Base-by-base conservation (phyloP, 2,329 filamentous ascomycete genomes). In the Didymella lethalis region DNA sequence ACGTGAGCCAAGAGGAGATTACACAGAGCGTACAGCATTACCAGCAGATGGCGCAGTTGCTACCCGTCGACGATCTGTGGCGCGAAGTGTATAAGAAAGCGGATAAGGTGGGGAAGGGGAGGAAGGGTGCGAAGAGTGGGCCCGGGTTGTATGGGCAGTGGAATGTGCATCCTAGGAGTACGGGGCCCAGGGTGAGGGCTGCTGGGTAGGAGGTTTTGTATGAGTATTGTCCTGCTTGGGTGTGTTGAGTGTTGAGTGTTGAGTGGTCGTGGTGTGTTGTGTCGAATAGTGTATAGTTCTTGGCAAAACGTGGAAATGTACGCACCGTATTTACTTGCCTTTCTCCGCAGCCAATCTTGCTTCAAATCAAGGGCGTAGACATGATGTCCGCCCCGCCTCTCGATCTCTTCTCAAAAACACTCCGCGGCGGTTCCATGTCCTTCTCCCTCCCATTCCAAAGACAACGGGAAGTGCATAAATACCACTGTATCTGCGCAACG, bases 61-160 rank as follows among this genome's bases (percentile, higher is more conserved):
- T 72, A 4, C 70, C 71, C 1, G 70, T 74, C 1, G 65, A 72
- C 25, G 64, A 69, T 4, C 40, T 64, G 2, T 75, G 70, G 72
- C 26, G 51, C 6, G 61, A 60, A 25, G 46, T 59, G 8, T 66
- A 65, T 32, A 60, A 47, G n/a, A 45, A 54, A 20, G 53, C 47
- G 10, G 54, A 48, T 16, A 38, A 40, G n/a, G 48, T 28, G 4
- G 48, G 48, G 5, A 38, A 34, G 16, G 32, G 38, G 0, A 32
- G 20, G 29, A 47, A 34, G 40, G 29, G 31, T 16, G 25, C 2
- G 2, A 18, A n/a, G 14, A 28, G 50, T 3, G 46, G 48, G 3
- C 48, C 54, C 0, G 49, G 50, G 4, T 23, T 48, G 51, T 53
- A 52, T 23, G 52, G 52, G 8, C 53, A 54, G 44, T 62, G 56